Percentiles rank a stretch among this genome's conserved stretches.
Evolutionary conservation across 2,329 filamentous ascomycete genomes (phyloP).

Genomic region (Diaporthe velutina): DNA sequence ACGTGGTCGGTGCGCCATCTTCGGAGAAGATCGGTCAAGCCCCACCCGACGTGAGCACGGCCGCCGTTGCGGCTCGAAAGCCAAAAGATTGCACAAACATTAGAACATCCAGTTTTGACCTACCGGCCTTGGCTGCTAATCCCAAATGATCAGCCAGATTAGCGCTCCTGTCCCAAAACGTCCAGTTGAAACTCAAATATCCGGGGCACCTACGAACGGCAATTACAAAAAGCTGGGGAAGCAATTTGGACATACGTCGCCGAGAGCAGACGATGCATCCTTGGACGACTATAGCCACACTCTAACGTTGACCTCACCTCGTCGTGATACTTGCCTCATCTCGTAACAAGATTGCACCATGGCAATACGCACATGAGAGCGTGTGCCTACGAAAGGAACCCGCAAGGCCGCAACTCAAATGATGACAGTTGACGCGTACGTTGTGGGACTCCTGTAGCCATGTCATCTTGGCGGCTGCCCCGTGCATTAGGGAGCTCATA

Average conservation of each 20-base stretch:
- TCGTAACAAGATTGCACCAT: conserved; percentile 31
- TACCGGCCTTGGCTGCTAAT: conserved; percentile 24
- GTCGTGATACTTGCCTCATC: conserved; percentile 2
- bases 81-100: conserved; percentile 24
- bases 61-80: conserved; percentile 32
- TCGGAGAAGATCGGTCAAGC: conserved; percentile 29
- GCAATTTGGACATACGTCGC: conserved; percentile 19
- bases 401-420: conserved; percentile 16
- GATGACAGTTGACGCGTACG: conserved; percentile 9
- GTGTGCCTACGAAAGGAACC: not conserved
- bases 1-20: conserved; percentile 30
- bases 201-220: conserved; percentile 23
- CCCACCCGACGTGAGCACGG: conserved; percentile 31
- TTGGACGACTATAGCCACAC: not conserved
- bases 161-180: conserved; percentile 28
- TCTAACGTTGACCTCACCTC: not conserved
- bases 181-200: conserved; percentile 31
- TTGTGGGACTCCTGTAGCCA: conserved; percentile 12
- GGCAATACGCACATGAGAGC: not conserved
- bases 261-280: conserved; percentile 16
- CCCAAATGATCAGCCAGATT: conserved; percentile 35
- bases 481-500: not conserved
- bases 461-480: not conserved
- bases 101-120: conserved; percentile 20
- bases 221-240: conserved; percentile 35